Evolutionary conservation across 2,329 filamentous ascomycete species (phyloP), one percentile per base, ranked within the genome.

Genomic region (Purpureocillium lavendulum): DNA sequence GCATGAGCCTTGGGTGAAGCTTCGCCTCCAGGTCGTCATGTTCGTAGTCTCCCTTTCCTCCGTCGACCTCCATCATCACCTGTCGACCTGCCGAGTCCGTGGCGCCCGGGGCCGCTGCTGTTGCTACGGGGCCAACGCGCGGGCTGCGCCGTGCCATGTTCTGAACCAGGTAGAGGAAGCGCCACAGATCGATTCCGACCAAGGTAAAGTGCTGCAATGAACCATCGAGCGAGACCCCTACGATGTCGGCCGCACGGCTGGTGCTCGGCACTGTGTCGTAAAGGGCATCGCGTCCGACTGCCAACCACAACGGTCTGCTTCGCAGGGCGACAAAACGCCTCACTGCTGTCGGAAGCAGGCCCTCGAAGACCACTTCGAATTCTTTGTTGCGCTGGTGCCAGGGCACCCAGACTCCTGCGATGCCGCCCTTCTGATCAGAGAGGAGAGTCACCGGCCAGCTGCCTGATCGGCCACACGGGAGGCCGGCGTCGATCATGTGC

Each of bases 111-210:
- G 26, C 17, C 18, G 7, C 9, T 5, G 33, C 18, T 2, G 36
- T 29, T 4, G 24, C 17, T 21, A 35, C 5, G 10, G 75, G 71
- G 42, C 69, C 77, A 11, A 79, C 58, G 4, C 54, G 47, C 7
- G 57, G 51, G 18, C 69, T 72, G 18, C 60, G 57, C 35, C 70
- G 57, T 21, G 76, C 78, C 35, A 94, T 56, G 42, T 83, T 82
- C 52, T 94, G 82, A 2, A 96, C 55, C 45, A 90, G 78, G 41
- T 73, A 72, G 5, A 97, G 67, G 4, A 94, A 66, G 7, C 71
- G 70, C 76, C 82, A 84, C 7, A 81, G 72, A 2, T 73, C 60
- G 14, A 72, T 52, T 9, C 70, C 65, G 1, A 97, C 62, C 12
- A 89, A 62, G 1, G 74, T 74, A 49, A 96, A 82, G 40, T 83